Evolutionary conservation across 1,284 basidiomycete genomes (phyloP).

Genomic region (Leccinum pallidistipes): DNA sequence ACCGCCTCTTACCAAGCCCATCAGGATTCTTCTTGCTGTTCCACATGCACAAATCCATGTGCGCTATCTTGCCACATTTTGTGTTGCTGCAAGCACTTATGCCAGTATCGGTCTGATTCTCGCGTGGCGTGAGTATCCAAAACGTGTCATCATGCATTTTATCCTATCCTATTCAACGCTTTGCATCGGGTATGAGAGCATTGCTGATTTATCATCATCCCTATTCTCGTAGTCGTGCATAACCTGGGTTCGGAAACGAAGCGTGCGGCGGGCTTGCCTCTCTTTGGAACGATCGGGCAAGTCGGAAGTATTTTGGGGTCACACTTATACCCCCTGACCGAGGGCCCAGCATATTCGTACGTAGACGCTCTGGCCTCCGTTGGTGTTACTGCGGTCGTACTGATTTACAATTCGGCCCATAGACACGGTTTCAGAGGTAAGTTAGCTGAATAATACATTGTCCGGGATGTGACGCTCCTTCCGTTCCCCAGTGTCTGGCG

Average conservation of each 20-base stretch:
- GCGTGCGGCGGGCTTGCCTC: constrained; percentile 69
- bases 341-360: constrained; percentile 65
- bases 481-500: constrained; percentile 47
- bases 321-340: constrained; percentile 63
- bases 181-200: too few relatives aligned
- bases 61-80: constrained; percentile 70
- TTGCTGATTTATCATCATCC: background rate
- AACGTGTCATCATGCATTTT: background rate
- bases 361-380: constrained; percentile 4
- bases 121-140: constrained; percentile 63
- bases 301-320: constrained; percentile 71
- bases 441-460: background rate
- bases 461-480: background rate
- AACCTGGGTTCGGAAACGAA: constrained; percentile 80
- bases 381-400: background rate
- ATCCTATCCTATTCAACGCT: too few relatives aligned
- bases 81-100: constrained; percentile 68
- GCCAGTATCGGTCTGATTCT: constrained; percentile 66
- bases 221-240: constrained; percentile 51
- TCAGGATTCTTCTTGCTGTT: constrained; percentile 24
- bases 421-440: constrained; percentile 31
- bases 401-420: constrained; percentile 2
- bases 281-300: constrained; percentile 77
- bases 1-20: background rate
- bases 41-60: constrained; percentile 43